Evolutionary conservation across 2,329 filamentous ascomycete species (phyloP).

Genomic region (Penicillium expansum): DNA sequence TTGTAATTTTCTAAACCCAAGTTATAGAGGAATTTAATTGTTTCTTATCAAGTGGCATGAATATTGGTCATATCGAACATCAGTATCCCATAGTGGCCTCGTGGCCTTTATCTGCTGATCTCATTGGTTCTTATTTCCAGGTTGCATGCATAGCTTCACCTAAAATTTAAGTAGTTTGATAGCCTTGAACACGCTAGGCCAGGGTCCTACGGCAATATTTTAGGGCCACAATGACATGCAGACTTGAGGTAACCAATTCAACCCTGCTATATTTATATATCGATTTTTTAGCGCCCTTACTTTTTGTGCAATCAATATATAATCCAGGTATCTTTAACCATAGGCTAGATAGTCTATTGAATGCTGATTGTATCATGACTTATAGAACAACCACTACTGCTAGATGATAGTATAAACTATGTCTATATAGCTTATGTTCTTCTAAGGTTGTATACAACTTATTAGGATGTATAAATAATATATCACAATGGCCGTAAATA

Average conservation of each 20-base stretch:
- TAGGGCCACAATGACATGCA: background rate
- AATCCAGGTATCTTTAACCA: background rate
- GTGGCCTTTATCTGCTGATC: conserved; percentile 4
- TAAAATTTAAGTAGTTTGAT: background rate
- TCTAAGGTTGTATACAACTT: background rate
- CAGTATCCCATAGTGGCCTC: background rate
- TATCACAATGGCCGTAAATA: background rate
- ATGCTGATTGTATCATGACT: background rate
- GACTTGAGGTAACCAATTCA: background rate
- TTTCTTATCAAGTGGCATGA: background rate
- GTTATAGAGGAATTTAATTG: background rate
- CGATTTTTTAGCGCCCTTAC: background rate
- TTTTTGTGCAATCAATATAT: background rate
- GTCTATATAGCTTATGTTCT: background rate
- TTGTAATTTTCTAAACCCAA: background rate
- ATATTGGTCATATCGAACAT: background rate
- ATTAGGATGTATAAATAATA: background rate
- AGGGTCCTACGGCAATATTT: background rate
- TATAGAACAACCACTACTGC: background rate
- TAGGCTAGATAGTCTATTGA: background rate
- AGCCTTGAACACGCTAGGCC: background rate
- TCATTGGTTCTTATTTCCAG: conserved; percentile 1
- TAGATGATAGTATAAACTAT: background rate
- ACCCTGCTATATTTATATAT: background rate
- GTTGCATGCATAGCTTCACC: background rate